These are phyloP conservation scores for Lentinula detonsa DNA, from an alignment of 768 basidiomycete genomes.

Conservation along the genomic window DNA sequence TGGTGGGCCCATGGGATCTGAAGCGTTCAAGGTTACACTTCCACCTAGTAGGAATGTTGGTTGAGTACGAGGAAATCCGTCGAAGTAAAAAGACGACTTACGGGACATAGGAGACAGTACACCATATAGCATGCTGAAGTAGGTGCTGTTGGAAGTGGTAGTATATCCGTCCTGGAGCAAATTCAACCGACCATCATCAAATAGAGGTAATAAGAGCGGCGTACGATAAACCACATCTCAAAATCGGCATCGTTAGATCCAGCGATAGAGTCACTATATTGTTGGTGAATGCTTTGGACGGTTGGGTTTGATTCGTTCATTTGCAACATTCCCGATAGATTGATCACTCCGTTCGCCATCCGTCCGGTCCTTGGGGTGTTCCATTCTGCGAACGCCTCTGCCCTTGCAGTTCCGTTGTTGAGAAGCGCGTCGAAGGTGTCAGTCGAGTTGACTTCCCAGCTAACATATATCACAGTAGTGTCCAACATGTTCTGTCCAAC, in stretches of 20 bases:
- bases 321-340: slow-evolving; percentile 5
- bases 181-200: not conserved
- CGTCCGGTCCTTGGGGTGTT: slow-evolving; percentile 18
- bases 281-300: not conserved
- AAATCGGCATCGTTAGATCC: slow-evolving; percentile 27
- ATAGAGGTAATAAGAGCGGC: slow-evolving; percentile 3
- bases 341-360: slow-evolving; percentile 20
- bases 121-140: not conserved
- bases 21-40: not conserved
- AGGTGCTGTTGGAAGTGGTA: not conserved
- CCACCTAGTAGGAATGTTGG: not conserved
- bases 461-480: not conserved
- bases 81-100: not conserved
- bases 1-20: not conserved
- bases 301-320: not conserved
- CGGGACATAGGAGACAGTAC: not conserved
- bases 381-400: slow-evolving; percentile 20
- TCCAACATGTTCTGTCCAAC: slow-evolving; percentile 13
- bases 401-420: slow-evolving; percentile 13
- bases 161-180: slow-evolving; percentile 1
- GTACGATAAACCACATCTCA: slow-evolving; percentile 23
- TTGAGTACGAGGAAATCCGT: not conserved
- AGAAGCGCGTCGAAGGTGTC: slow-evolving; percentile 16
- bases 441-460: slow-evolving; percentile 8
- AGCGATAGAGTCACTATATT: slow-evolving; percentile 20